Base-by-base conservation (phyloP, 352 stramenopile species). In the Phytophthora macrochlamydospora region DNA sequence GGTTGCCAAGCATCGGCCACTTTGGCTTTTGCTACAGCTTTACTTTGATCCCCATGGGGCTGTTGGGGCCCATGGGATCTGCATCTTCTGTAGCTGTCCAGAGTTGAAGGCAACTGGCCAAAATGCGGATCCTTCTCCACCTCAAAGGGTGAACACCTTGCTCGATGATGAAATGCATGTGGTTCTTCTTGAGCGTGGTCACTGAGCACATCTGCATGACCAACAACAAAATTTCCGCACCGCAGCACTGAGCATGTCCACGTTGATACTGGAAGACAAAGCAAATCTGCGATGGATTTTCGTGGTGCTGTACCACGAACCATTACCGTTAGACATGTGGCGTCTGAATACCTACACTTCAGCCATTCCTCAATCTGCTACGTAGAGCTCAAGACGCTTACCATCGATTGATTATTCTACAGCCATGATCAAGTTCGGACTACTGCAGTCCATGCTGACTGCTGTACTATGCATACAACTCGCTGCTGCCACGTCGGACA, bases 331-430 rank as follows among this genome's bases (percentile, higher is more conserved):
- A 48, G 42, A 48, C 42, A 29, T 40, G 35, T 40, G 6, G 1
- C 6, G 6, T 6, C 35, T 40, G 35, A 40, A 40, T 40, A 40
- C 9, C 35, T 6, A 11, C 35, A 40, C 35, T 7, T 3, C 13
- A 49, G 13, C 14, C 63, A 76, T 49, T 76, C 31, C 66, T 58
- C 50, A 73, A 73, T 70, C 24, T 73, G 38, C 57, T 59, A 33
- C 31, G 6, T 4, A 5, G 31, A 63, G 18, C 43, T 45, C 64
- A 62, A 53, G 11, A 12, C 3, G 32, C 37, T 33, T 6, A 62
- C 54, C 43, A 42, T 51, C 42, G 24, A 58, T 28, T 49, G 43
- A 28, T 24, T 46, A 46, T 46, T 49, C 18, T 24, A 3, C 14
- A 5, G 29, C 43, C 43, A 49, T 49, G 43, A 49, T 5, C 2